Base-by-base conservation (phyloP, 768 basidiomycete species). In the Kwoniella dejecticola region DNA sequence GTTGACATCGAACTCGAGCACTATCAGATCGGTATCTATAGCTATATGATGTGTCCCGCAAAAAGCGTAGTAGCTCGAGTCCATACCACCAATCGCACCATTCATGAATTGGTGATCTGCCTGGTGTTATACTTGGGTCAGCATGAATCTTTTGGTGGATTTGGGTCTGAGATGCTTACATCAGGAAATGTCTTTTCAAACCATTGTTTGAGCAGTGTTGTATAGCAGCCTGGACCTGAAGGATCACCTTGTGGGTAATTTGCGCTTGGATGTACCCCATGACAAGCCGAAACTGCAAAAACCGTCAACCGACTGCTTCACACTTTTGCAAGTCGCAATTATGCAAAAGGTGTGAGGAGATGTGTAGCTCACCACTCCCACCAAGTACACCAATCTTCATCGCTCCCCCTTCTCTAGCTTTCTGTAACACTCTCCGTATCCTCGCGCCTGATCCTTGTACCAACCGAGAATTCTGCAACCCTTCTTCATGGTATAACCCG, bases 1-100 rank as follows among this genome's bases (percentile, higher is more conserved):
- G 49, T 77, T 77, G 27, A 77, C 74, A 59, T 77, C 76, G 57
- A 77, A 77, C 52, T 77, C 76, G 8, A 77, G 61, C 23, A 77
- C 66, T 48, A 77, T 73, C 15, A 77, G 63, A 52, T 77, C 74
- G 2, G 71, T 69, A 52, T 77, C 74, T 27, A 44, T 41, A 0
- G 70, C 65, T 24, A 76, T 74, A 50, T 77, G 76, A 49, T 77
- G 76, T 15, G 74, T 75, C 1, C 76, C 76, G 57, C 76, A 77
- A 61, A 77, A 77, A 5, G 76, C 76, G 40, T 77, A 77, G 55
- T 77, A 77, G 40, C 74, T 74, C 36, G 72, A 72, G 53, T 77
- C 76, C 76, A 77, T 76, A 12, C 72, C 76, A 0, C 76, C 76
- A 21, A 77, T 76, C 0, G 76, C 76, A 19, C 76, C 76, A 55